These are phyloP conservation scores for Eimeria acervulina DNA, from an alignment of 169 alveolate species.

Conservation along the genomic window DNA sequence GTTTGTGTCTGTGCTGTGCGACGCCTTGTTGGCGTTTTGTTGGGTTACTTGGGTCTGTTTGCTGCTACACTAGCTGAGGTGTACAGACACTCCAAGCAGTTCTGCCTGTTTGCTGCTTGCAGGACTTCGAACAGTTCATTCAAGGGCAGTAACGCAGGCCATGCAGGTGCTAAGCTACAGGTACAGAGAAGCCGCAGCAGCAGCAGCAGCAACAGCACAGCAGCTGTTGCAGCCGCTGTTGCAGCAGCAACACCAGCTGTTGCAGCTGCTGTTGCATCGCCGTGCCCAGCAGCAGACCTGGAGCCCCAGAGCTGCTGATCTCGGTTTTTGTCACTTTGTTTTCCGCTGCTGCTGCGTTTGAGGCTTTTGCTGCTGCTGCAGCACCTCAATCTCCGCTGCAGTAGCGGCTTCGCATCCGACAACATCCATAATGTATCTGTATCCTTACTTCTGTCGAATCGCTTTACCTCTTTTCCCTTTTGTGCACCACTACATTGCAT, in stretches of 20 bases:
- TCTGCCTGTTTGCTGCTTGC: constrained; percentile 27
- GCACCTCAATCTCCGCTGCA: background rate
- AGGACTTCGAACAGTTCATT: constrained; percentile 34
- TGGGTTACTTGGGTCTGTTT: background rate
- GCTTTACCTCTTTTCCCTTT: background rate
- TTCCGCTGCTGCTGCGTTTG: background rate
- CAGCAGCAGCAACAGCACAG: background rate
- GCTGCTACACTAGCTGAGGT: background rate
- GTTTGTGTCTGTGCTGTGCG: background rate
- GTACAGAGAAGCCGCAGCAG: background rate
- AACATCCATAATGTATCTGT: background rate
- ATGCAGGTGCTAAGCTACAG: no score
- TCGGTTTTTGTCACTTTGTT: background rate
- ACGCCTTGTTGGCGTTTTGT: no score
- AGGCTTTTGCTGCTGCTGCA: background rate
- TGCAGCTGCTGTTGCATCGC: no score
- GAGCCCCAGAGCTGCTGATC: background rate
- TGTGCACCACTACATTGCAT: background rate
- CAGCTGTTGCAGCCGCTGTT: no score
- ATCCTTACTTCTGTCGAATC: background rate
- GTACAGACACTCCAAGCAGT: background rate
- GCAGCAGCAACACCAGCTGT: no score
- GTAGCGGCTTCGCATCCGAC: background rate
- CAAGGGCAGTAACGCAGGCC: background rate
- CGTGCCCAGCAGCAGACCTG: background rate